Evolutionary conservation across 2,329 filamentous ascomycete species (phyloP).

Genomic region (Colletotrichum scovillei): DNA sequence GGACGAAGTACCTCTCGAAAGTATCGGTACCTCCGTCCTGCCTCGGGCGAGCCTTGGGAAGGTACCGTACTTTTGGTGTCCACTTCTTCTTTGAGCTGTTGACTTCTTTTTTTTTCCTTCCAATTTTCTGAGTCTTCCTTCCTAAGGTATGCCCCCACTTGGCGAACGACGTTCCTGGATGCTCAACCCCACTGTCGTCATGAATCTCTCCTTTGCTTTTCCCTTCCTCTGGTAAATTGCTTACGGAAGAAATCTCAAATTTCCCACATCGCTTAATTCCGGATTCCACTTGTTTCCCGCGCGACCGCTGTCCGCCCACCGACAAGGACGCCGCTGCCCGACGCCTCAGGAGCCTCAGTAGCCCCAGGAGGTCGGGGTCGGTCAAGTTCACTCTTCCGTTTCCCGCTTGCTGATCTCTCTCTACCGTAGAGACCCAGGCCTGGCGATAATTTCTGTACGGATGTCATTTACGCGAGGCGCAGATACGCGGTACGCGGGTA

Average conservation of each 20-base stretch:
- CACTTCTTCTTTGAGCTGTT: not conserved
- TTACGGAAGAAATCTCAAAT: slow-evolving; percentile 4
- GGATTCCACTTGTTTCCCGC: slow-evolving; percentile 29
- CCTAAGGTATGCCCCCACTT: not conserved
- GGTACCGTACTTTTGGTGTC: not conserved
- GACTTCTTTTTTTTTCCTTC: not conserved
- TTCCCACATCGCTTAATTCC: slow-evolving; percentile 16
- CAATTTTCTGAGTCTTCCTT: not conserved
- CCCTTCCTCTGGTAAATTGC: not conserved
- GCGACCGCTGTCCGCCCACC: slow-evolving; percentile 15
- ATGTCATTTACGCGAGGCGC: slow-evolving; percentile 10
- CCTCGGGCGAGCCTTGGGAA: slow-evolving; percentile 4
- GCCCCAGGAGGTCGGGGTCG: slow-evolving; percentile 9
- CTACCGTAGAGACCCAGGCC: not conserved
- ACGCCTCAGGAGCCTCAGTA: not conserved
- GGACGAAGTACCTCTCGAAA: not conserved
- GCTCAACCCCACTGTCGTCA: slow-evolving; percentile 28
- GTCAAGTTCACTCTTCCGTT: slow-evolving; percentile 18
- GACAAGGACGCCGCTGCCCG: slow-evolving; percentile 10
- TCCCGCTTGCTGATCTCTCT: not conserved
- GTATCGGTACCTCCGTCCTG: slow-evolving; percentile 25
- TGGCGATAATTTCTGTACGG: not conserved
- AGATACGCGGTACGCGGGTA: slow-evolving; percentile 13
- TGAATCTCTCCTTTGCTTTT: slow-evolving; percentile 10
- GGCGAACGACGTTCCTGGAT: slow-evolving; percentile 10